Conservation (phyloP, 1,139 yeast genomes). For the Arxiozyma heterogenica region DNA sequence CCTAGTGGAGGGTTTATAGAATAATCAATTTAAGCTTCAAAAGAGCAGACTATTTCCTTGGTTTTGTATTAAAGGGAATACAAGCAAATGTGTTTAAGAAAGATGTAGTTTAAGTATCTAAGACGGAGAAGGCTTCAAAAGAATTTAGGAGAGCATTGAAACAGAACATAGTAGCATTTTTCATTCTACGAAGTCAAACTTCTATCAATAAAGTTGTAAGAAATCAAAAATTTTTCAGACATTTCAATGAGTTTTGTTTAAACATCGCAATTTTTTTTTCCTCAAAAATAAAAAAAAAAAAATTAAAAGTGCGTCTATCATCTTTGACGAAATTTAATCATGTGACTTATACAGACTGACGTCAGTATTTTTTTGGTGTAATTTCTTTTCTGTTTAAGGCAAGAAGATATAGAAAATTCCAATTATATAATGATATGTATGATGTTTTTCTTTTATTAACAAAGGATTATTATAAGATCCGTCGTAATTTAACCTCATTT, state of each 20-base stretch:
- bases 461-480: too few species aligned
- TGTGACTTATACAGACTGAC: neutral
- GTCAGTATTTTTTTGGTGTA: neutral
- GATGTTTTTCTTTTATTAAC: too few species aligned
- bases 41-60: constrained; percentile 58
- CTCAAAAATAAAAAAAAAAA: neutral
- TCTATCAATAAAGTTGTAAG: neutral
- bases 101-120: neutral
- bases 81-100: too few species aligned
- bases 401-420: neutral
- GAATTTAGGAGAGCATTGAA: too few species aligned
- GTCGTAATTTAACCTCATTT: too few species aligned
- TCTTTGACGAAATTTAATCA: constrained; percentile 2
- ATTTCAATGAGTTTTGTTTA: neutral
- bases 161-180: too few species aligned
- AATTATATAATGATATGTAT: too few species aligned
- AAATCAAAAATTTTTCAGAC: neutral
- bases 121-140: neutral
- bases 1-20: constrained; percentile 32
- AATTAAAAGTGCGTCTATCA: constrained; percentile 11
- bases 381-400: neutral
- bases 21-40: constrained; percentile 47
- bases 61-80: neutral
- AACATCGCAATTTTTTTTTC: neutral
- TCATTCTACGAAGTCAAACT: neutral